These are phyloP conservation scores for Amauroascus niger DNA, from an alignment of 2,329 filamentous ascomycete species.

Conservation along the genomic window DNA sequence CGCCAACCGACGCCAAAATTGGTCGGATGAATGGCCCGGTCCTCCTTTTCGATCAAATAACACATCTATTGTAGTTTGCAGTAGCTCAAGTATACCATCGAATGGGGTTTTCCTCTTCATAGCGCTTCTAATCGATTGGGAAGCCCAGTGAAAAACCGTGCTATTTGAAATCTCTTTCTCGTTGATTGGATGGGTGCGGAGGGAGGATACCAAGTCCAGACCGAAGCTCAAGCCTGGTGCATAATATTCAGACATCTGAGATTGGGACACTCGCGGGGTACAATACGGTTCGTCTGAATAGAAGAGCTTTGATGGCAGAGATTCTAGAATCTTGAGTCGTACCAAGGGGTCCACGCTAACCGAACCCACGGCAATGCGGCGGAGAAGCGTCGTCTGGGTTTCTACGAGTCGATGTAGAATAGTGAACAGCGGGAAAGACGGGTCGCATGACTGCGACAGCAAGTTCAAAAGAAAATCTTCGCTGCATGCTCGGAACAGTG, in stretches of 20 bases:
- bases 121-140: background rate
- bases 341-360: background rate
- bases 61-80: background rate
- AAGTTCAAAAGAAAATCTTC: constrained; percentile 3
- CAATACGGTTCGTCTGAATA: constrained; percentile 2
- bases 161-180: background rate
- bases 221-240: constrained; percentile 7
- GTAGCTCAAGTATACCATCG: constrained; percentile 9
- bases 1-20: background rate
- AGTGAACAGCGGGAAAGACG: background rate
- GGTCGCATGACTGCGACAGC: background rate
- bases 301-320: constrained; percentile 6
- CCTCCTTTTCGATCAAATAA: background rate
- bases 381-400: constrained; percentile 2
- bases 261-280: background rate
- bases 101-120: background rate
- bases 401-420: constrained; percentile 17
- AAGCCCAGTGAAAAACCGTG: background rate
- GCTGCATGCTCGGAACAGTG: constrained; percentile 8
- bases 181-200: background rate
- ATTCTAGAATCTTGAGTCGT: background rate
- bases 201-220: constrained; percentile 8
- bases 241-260: background rate
- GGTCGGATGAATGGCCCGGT: background rate
- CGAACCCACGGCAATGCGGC: constrained; percentile 9